Percentiles rank a stretch among this genome's conserved stretches.
Conservation (phyloP, 2,329 filamentous ascomycete genomes). For the Trichoderma hamatum region DNA sequence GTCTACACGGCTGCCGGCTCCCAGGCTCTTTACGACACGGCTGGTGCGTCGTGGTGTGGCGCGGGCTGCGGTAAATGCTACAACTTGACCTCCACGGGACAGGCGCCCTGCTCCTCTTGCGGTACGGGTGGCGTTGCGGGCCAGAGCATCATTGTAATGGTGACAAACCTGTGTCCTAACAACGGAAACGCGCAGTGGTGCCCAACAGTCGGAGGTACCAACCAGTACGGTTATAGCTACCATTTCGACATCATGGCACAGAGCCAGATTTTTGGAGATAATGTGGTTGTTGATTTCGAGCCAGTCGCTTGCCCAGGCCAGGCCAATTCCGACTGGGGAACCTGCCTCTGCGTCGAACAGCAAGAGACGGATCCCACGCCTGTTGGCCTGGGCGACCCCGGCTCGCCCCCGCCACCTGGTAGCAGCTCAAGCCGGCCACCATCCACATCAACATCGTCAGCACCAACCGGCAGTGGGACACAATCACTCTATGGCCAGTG, state of each 20-base stretch:
- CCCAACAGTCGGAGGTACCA: conserved; percentile 6
- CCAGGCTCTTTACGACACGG: conserved; percentile 19
- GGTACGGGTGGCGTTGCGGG: conserved; percentile 12
- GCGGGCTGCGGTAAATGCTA: conserved; percentile 22
- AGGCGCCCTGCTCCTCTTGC: conserved; percentile 14
- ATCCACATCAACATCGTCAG: not conserved
- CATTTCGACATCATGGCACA: conserved; percentile 21
- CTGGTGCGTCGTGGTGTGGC: conserved; percentile 17
- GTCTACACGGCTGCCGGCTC: conserved; percentile 19
- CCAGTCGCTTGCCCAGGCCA: conserved; percentile 11
- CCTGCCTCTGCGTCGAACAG: not conserved
- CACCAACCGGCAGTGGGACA: conserved; percentile 1
- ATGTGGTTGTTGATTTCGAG: conserved; percentile 22
- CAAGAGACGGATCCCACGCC: conserved; percentile 16
- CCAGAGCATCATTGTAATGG: conserved; percentile 22
- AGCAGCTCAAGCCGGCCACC: not conserved
- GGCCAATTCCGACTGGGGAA: conserved; percentile 8
- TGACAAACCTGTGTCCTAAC: conserved; percentile 17
- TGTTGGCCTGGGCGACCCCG: not conserved
- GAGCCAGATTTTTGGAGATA: conserved; percentile 11
- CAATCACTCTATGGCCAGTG: conserved; percentile 41
- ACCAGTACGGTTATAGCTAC: conserved; percentile 21
- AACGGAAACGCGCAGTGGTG: conserved; percentile 21
- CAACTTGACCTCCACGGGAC: conserved; percentile 10
- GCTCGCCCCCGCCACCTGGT: not conserved